Base-by-base conservation (phyloP, 139 green algal species). In the Volvox africanus region DNA sequence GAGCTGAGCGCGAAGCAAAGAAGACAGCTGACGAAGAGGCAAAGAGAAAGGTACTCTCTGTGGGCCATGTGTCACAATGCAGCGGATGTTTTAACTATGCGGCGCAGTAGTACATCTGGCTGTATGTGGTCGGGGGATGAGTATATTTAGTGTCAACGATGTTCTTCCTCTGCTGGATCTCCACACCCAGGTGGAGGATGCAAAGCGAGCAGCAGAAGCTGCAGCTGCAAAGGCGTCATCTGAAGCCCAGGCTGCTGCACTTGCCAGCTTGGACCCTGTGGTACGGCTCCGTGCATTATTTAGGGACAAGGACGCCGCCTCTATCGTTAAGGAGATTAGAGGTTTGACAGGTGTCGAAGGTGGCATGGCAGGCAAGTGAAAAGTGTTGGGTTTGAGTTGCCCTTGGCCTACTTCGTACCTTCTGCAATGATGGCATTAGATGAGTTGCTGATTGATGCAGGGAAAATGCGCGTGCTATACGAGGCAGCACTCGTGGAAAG, bases 281-380 rank as follows among this genome's bases (percentile, higher is more conserved):
- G 61, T 84, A n/a, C 87, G 84, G 68, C 89, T 97, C 61, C 86
- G 91, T 6, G 44, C 32, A 33, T 21, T 97, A 85, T 81, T 97
- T 76, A 80, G 50, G n/a, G 89, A 93, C 19, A 75, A 35, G 77
- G 92, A 88, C 65, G 87, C 81, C 3, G 80, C 80, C 21, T 82
- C 88, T 18, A 61, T 96, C 30, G 87, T 87, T 2, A 80, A 86
- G 61, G 89, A 92, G 24, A 62, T 96, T 13, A 92, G 89, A 65
- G 88, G 88, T 44, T 78, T 97, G 77, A 79, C 81, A 0, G 80
- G 80, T 11, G 93, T 96, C 0, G 92, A 94, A 69, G 95, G 94
- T 0, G 96, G 95, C 32, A 85, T 94, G 11, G 92, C 96, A 61
- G 91, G 91, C 92, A 62, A 26, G 80, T 86, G n/a, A n/a, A n/a